These are phyloP conservation scores for Ustilago bromivora DNA, from an alignment of 1,284 basidiomycete species.

Conservation along the genomic window DNA sequence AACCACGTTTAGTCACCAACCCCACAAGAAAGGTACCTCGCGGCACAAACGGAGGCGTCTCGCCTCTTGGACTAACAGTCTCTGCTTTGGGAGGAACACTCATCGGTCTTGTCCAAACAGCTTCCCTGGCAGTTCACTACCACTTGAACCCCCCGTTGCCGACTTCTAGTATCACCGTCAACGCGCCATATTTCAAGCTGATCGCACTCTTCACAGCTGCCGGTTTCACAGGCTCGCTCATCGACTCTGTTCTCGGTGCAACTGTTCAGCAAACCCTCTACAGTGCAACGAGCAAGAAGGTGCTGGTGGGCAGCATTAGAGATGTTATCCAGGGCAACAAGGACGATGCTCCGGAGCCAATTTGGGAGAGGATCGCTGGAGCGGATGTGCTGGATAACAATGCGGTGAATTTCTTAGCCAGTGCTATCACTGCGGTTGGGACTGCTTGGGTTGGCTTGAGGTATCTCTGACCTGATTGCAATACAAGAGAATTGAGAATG, in stretches of 20 bases:
- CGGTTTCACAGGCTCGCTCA: conserved; percentile 74
- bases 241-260: conserved; percentile 78
- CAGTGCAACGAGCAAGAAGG: conserved; percentile 75
- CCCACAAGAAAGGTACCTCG: conserved; percentile 86
- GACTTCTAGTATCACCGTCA: neutral
- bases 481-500: neutral
- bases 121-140: conserved; percentile 71
- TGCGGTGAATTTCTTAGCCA: conserved; percentile 62
- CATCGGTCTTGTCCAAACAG: conserved; percentile 71
- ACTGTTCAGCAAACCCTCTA: conserved; percentile 86
- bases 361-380: conserved; percentile 77
- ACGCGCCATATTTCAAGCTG: conserved; percentile 74
- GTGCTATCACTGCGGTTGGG: conserved; percentile 21
- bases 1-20: conserved; percentile 69
- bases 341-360: conserved; percentile 58
- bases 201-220: conserved; percentile 70
- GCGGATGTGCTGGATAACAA: conserved; percentile 82
- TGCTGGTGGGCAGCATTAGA: conserved; percentile 72
- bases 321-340: conserved; percentile 13
- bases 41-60: conserved; percentile 91
- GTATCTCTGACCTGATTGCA: conserved; percentile 18
- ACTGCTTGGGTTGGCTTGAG: conserved; percentile 35
- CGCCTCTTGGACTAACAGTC: conserved; percentile 79
- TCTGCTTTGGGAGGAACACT: conserved; percentile 79
- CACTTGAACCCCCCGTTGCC: neutral